Percentiles rank a stretch among this genome's conserved stretches.
Conservation (phyloP, 441 rosid genomes). For the Mallotus japonicus region DNA sequence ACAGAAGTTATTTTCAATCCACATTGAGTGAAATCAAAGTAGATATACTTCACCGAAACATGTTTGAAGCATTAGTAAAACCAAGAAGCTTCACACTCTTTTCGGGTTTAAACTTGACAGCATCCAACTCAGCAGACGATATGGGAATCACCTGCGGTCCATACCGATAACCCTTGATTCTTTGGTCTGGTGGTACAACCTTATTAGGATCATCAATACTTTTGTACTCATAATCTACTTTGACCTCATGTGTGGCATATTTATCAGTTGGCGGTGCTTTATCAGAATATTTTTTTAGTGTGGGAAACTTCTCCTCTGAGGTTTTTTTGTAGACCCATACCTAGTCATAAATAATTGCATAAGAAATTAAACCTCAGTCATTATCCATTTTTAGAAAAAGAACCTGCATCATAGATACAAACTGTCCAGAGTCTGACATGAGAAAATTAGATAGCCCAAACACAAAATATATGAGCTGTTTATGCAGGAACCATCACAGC, state of each 20-base stretch:
- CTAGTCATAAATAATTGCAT: constrained; percentile 33
- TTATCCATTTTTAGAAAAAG: background rate
- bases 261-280: constrained; percentile 80
- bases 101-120: constrained; percentile 82
- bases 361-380: constrained; percentile 1
- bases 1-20: constrained; percentile 4
- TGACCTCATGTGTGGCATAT: constrained; percentile 83
- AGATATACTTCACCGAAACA: constrained; percentile 49
- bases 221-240: constrained; percentile 78
- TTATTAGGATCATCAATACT: constrained; percentile 47
- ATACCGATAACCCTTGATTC: constrained; percentile 88
- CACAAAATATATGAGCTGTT: background rate
- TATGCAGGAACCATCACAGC: background rate
- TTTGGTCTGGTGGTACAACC: constrained; percentile 77
- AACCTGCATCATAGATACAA: background rate
- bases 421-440: background rate
- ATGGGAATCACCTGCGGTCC: constrained; percentile 96
- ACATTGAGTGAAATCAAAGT: constrained; percentile 14
- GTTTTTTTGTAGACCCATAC: constrained; percentile 96
- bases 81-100: constrained; percentile 89
- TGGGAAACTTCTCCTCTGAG: constrained; percentile 85
- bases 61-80: constrained; percentile 71
- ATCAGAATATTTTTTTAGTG: constrained; percentile 78
- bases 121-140: constrained; percentile 66
- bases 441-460: background rate